phyloP scores from a whole-genome alignment of 23 red algal species.

The Agarophyton chilense region DNA sequence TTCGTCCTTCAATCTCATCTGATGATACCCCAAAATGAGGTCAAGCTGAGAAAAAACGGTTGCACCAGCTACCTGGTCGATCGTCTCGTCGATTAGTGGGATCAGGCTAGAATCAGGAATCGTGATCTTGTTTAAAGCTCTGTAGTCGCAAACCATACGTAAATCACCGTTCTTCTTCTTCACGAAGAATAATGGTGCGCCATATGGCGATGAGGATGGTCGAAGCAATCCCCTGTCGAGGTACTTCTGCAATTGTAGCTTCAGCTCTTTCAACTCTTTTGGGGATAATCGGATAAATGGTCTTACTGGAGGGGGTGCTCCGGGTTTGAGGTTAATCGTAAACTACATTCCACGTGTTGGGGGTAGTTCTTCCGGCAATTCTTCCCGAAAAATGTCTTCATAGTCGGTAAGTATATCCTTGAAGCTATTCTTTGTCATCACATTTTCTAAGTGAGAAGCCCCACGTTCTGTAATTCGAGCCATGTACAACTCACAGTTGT shows the following conservation, averaged over 20 bases:
- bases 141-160: not conserved
- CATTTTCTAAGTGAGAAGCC: not conserved
- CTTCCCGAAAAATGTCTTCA: not conserved
- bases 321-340: not conserved
- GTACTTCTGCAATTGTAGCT: not conserved
- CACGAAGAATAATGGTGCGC: conserved; percentile 37
- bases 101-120: conserved; percentile 15
- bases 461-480: not conserved
- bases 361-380: conserved; percentile 28
- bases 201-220: conserved; percentile 11
- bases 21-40: not conserved
- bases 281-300: too few relatives aligned
- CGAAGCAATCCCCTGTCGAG: conserved; percentile 28
- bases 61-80: conserved; percentile 32
- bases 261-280: conserved; percentile 1
- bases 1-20: conserved; percentile 10
- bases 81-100: not conserved
- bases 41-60: conserved; percentile 30
- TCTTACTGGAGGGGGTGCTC: too few relatives aligned
- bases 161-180: conserved; percentile 21
- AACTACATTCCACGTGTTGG: not conserved
- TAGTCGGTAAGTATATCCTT: not conserved
- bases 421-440: not conserved
- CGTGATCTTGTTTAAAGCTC: conserved; percentile 21
- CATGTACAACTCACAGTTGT: not conserved